Conservation (phyloP, 225 moss, liverwort and hornwort species). For the Marchantia paleacea region DNA sequence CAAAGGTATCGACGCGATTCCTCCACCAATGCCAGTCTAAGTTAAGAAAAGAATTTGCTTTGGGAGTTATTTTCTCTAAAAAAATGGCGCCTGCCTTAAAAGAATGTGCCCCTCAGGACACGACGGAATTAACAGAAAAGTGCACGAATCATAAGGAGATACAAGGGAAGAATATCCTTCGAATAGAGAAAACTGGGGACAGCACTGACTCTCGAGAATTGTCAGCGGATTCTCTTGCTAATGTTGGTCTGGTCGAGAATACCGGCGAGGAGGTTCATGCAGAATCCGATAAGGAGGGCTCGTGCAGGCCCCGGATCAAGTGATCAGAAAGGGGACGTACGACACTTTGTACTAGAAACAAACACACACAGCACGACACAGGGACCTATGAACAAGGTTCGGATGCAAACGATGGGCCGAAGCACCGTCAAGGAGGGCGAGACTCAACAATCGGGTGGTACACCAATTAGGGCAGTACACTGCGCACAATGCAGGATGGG, state of each 20-base stretch:
- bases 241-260: background rate
- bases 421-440: background rate
- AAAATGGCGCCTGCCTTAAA: background rate
- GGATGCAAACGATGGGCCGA: background rate
- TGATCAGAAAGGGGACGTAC: background rate
- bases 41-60: background rate
- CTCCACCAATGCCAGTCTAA: slow-evolving; percentile 11
- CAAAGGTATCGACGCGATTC: background rate
- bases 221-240: slow-evolving; percentile 9
- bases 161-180: background rate
- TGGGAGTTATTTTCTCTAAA: slow-evolving; percentile 14
- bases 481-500: slow-evolving; percentile 3
- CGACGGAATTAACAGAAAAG: slow-evolving; percentile 12
- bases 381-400: background rate
- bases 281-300: background rate
- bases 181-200: background rate
- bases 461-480: background rate
- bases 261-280: background rate
- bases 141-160: background rate
- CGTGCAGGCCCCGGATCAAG: background rate
- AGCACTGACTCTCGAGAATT: slow-evolving; percentile 10
- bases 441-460: background rate
- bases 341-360: background rate
- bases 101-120: background rate
- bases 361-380: background rate